Conservation (phyloP, 1,284 basidiomycete genomes). For the Fomes fomentarius region DNA sequence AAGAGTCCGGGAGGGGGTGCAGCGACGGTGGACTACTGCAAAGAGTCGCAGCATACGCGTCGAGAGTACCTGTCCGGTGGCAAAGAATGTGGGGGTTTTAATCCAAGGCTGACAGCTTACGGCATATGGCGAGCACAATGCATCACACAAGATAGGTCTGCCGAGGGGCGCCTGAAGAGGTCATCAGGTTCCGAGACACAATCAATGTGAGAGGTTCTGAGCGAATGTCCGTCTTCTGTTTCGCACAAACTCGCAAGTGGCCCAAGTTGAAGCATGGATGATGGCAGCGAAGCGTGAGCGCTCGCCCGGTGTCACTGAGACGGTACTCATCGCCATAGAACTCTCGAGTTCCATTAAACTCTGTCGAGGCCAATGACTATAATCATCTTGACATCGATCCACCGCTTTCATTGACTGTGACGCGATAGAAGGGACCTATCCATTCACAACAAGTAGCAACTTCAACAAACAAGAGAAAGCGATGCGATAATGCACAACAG, state of each 20-base stretch:
- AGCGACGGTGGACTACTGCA: constrained; percentile 18
- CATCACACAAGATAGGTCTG: not conserved
- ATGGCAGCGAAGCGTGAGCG: too few relatives aligned
- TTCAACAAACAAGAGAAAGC: constrained; percentile 22
- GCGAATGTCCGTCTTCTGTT: too few relatives aligned
- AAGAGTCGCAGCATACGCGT: constrained; percentile 23
- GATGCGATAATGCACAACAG: constrained; percentile 27
- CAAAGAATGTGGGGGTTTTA: constrained; percentile 8
- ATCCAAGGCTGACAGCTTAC: constrained; percentile 1
- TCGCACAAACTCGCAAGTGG: too few relatives aligned
- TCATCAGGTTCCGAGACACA: not conserved
- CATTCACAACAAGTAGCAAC: constrained; percentile 25
- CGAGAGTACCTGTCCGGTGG: too few relatives aligned
- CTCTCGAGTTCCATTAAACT: not conserved
- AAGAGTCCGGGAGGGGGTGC: constrained; percentile 3
- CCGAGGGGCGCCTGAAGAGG: constrained; percentile 1
- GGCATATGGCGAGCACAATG: constrained; percentile 11
- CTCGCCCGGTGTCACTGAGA: too few relatives aligned
- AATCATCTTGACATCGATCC: too few relatives aligned
- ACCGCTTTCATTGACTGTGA: too few relatives aligned
- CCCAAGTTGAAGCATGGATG: too few relatives aligned
- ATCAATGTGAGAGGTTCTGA: not conserved
- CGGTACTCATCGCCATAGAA: too few relatives aligned
- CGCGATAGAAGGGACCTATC: constrained; percentile 9
- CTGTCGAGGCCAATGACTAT: too few relatives aligned